Evolutionary conservation across 768 basidiomycete genomes (phyloP).

Genomic region (Boletus vermiculosoides): DNA sequence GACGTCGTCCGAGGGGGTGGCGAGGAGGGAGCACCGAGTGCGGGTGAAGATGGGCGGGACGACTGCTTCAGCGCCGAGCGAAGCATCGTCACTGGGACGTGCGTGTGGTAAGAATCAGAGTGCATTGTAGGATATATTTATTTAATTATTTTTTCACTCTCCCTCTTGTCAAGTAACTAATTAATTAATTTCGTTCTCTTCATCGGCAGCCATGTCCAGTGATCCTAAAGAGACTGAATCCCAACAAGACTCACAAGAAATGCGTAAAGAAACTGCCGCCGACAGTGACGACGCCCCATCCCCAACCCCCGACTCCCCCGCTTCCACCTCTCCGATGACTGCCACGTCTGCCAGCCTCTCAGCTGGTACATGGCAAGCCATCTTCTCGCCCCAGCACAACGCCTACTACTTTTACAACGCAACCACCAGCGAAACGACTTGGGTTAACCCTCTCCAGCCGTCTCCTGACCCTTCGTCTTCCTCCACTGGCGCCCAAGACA

Average conservation of each 20-base stretch:
- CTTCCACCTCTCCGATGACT: constrained; percentile 1
- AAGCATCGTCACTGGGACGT: constrained; percentile 29
- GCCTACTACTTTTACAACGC: constrained; percentile 86
- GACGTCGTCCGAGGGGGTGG: constrained; percentile 24
- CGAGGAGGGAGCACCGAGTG: constrained; percentile 21
- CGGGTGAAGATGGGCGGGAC: constrained; percentile 26
- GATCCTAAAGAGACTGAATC: no score
- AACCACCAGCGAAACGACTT: constrained; percentile 75
- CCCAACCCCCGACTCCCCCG: background rate
- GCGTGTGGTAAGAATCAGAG: constrained; percentile 7
- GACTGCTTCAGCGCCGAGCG: constrained; percentile 57
- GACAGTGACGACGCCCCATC: background rate
- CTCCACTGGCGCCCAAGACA: constrained; percentile 15
- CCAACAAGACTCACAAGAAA: background rate
- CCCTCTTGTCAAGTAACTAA: background rate
- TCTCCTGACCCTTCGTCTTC: constrained; percentile 24
- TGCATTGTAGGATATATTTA: background rate
- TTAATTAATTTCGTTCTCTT: no score
- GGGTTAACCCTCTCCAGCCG: constrained; percentile 70
- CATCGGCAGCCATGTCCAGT: constrained; percentile 10
- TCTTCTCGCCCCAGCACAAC: constrained; percentile 74
- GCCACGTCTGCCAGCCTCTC: constrained; percentile 17
- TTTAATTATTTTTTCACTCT: constrained; percentile 5
- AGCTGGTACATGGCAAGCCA: constrained; percentile 67
- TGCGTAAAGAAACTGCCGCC: background rate